phyloP scores from a whole-genome alignment of 768 basidiomycete genomes.

The Suillus subluteus region DNA sequence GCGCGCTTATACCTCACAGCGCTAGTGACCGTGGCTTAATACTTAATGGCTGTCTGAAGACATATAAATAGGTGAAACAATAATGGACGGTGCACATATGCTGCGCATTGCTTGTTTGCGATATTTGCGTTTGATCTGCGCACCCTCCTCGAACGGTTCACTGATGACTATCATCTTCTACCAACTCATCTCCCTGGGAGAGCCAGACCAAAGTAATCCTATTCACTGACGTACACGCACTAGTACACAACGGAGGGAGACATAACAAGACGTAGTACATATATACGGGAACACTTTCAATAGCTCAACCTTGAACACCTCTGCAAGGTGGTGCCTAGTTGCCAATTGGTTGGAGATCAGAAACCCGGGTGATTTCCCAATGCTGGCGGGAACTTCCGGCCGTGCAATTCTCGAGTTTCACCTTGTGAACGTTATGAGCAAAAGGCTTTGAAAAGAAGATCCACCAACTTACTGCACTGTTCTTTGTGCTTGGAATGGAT shows the following conservation, averaged over 20 bases:
- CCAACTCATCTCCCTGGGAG: background rate
- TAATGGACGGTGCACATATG: background rate
- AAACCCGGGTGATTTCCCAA: background rate
- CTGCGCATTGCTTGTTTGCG: background rate
- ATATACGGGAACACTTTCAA: background rate
- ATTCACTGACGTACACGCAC: background rate
- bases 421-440: background rate
- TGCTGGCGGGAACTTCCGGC: background rate
- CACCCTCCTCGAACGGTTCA: background rate
- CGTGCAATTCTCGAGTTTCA: background rate
- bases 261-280: background rate
- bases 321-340: background rate
- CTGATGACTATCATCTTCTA: background rate
- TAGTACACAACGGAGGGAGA: background rate
- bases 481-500: background rate
- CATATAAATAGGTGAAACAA: background rate
- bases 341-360: background rate
- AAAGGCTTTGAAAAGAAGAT: background rate
- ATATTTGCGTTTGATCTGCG: background rate
- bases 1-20: background rate
- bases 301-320: background rate
- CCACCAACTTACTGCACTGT: background rate
- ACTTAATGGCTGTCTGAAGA: too few species aligned
- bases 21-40: background rate
- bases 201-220: background rate